A percentile compares a stretch with the other conserved stretches of the same genome.
These are phyloP conservation scores for Agaricus blazei DNA, from an alignment of 768 basidiomycete species.

Conservation along the genomic window DNA sequence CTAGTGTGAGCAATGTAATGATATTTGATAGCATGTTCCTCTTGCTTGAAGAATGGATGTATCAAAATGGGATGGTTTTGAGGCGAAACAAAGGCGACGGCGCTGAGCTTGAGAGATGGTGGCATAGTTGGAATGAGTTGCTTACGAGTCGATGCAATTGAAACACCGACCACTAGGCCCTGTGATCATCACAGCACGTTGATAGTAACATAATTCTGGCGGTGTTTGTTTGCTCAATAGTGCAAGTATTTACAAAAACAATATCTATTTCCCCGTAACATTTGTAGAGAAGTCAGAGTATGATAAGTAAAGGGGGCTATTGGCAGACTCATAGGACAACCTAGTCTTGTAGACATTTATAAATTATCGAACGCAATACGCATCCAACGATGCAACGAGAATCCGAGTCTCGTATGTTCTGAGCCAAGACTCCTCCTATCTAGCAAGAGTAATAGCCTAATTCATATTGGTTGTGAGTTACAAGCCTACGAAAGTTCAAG, in stretches of 20 bases:
- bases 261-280: too few species aligned
- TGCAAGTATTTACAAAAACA: too few species aligned
- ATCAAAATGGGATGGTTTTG: conserved; percentile 81
- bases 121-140: conserved; percentile 40
- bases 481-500: neutral
- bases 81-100: conserved; percentile 81
- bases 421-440: neutral
- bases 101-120: conserved; percentile 65
- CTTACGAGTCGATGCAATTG: conserved; percentile 21
- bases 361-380: too few species aligned
- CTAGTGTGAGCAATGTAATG: conserved; percentile 91
- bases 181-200: too few species aligned
- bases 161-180: conserved; percentile 59
- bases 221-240: too few species aligned
- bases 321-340: neutral
- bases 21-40: conserved; percentile 64
- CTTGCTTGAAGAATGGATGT: conserved; percentile 59
- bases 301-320: too few species aligned
- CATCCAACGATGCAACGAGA: too few species aligned
- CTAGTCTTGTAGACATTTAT: neutral
- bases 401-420: neutral
- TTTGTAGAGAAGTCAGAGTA: too few species aligned
- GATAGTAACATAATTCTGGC: too few species aligned
- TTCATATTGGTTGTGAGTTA: neutral
- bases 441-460: conserved; percentile 9